Evolutionary conservation across 495 filamentous ascomycete species (phyloP).

Genomic region (Tuber melanosporum): DNA sequence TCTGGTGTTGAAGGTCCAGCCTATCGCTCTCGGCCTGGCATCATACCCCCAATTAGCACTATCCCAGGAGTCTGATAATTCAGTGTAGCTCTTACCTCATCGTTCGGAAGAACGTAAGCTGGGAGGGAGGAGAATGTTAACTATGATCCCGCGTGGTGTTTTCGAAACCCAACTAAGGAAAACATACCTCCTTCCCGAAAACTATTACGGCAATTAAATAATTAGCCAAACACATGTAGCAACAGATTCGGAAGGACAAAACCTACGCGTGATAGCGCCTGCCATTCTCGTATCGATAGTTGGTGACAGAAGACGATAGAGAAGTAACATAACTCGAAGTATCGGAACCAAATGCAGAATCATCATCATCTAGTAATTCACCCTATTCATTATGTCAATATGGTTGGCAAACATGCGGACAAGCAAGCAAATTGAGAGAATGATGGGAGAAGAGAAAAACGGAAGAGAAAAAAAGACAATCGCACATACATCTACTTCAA

Average conservation of each 20-base stretch:
- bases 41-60: neutral
- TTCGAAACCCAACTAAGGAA: neutral
- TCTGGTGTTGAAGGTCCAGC: conserved; percentile 61
- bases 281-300: conserved; percentile 32
- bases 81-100: conserved; percentile 17
- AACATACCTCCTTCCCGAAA: conserved; percentile 19
- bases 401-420: neutral
- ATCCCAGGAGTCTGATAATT: neutral
- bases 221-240: neutral
- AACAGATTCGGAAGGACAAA: neutral
- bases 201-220: neutral
- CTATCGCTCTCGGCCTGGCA: conserved; percentile 5
- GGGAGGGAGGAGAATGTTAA: neutral
- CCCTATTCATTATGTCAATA: neutral
- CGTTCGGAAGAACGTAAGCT: conserved; percentile 26
- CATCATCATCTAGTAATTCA: neutral
- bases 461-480: neutral
- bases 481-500: neutral
- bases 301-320: neutral
- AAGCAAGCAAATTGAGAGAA: neutral
- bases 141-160: too few relatives aligned
- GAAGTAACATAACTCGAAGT: neutral
- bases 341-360: neutral
- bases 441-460: neutral
- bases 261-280: conserved; percentile 25